Evolutionary conservation across 768 basidiomycete species (phyloP).

Genomic region (Suillus subaureus): DNA sequence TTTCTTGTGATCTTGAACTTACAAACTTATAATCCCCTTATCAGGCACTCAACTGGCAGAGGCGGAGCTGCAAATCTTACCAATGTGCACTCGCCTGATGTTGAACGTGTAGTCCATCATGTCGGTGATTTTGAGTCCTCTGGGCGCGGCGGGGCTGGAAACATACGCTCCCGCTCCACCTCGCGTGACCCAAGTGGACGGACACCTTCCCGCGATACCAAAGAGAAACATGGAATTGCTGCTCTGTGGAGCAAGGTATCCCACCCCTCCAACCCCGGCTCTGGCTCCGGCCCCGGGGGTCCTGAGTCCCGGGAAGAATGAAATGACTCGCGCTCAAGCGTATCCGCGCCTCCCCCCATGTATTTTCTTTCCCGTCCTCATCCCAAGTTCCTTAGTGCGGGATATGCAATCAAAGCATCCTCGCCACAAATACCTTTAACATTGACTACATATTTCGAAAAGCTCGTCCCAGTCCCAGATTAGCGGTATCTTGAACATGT

Average conservation of each 20-base stretch:
- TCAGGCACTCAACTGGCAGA: conserved; percentile 67
- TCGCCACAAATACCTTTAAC: no score
- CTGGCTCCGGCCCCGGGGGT: no score
- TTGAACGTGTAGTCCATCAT: conserved; percentile 36
- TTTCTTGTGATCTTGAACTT: not conserved
- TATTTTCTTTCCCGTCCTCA: no score
- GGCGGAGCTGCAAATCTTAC: conserved; percentile 69
- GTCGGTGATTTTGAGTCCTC: conserved; percentile 38
- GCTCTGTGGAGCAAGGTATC: conserved; percentile 27
- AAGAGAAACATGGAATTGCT: no score
- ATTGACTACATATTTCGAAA: no score
- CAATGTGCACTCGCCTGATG: conserved; percentile 33
- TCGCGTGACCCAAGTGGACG: conserved; percentile 31
- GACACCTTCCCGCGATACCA: conserved; percentile 20
- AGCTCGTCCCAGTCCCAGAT: no score
- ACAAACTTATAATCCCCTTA: conserved; percentile 5
- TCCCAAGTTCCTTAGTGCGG: no score
- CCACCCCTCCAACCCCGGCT: conserved; percentile 16
- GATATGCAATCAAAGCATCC: no score
- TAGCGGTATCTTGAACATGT: no score
- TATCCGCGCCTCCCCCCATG: no score
- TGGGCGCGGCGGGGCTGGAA: conserved; percentile 66
- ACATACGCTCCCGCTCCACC: conserved; percentile 47
- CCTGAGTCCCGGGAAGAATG: no score
- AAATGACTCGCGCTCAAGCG: no score